Base-by-base conservation (phyloP, 139 green algal species). In the Astrephomene gubernaculifera region DNA sequence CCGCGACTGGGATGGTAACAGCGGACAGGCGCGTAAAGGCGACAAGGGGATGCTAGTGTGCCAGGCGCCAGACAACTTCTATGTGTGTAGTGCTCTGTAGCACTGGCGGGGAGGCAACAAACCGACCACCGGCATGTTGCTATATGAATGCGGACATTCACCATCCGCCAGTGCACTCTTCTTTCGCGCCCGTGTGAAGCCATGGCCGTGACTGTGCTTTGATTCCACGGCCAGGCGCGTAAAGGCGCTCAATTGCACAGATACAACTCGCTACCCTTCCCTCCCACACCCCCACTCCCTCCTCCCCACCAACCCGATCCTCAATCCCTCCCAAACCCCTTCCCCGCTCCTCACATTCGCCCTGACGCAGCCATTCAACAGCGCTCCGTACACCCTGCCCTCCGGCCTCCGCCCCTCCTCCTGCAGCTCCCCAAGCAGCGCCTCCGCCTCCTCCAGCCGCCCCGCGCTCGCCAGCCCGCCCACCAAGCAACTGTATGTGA, bases 401-500 rank as follows among this genome's bases (percentile, higher is more conserved):
- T 41, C 85, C 3, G 83, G 83, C 33, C 14, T n/a, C n/a, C 90
- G 2, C 1, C 90, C 90, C 2, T 38, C 53, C 0, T 41, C 79
- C 12, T 24, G 25, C 90, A 93, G 92, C 65, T 90, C 85, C n/a
- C 27, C 43, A 53, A 90, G 70, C 67, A 93, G 33, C 31, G 29
- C 72, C 49, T 73, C 53, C 38, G 79, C 87, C 22, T 72, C 79
- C 22, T 52, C 39, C 67, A 87, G 25, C 21, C 83, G 68, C 8
- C 82, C 71, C 53, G 70, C 70, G 25, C 31, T 14, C 10, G 79
- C 82, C 45, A 87, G 74, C 17, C 90, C 94, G 35, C 88, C 86
- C 31, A 92, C 82, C 9, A 94, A 83, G 4, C 53, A 74, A 33
- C 70, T 89, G 85, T 93, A 95, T 33, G 73, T 91, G 74, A 83